Conservation (phyloP, 2,329 filamentous ascomycete species). For the Pseudogymnoascus pannorum region DNA sequence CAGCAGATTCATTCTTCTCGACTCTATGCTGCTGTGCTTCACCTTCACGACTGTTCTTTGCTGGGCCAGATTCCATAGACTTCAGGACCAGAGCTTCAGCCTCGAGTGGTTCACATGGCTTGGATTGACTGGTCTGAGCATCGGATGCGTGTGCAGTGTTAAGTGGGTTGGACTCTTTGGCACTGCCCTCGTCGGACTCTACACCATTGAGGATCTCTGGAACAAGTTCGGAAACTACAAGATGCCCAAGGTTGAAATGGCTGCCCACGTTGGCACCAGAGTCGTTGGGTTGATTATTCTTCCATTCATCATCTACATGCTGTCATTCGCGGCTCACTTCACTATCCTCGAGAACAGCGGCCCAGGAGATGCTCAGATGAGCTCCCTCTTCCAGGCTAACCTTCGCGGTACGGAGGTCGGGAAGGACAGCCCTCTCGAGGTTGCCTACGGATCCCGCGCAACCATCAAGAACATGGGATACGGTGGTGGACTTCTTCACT, state of each 20-base stretch:
- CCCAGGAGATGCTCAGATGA: slow-evolving; percentile 99
- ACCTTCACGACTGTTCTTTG: slow-evolving; percentile 97
- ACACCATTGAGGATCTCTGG: slow-evolving; percentile 96
- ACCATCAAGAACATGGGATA: slow-evolving; percentile 99
- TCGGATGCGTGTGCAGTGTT: slow-evolving; percentile 96
- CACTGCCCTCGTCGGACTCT: slow-evolving; percentile 88
- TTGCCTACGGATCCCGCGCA: slow-evolving; percentile 79
- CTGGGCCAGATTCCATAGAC: slow-evolving; percentile 93
- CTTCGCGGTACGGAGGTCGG: slow-evolving; percentile 88
- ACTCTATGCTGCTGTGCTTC: slow-evolving; percentile 97
- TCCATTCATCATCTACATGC: slow-evolving; percentile 84
- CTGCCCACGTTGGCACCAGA: slow-evolving; percentile 70
- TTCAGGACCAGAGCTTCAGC: slow-evolving; percentile 79
- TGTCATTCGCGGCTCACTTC: slow-evolving; percentile 94
- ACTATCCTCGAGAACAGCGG: slow-evolving; percentile 87
- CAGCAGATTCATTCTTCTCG: slow-evolving; percentile 93
- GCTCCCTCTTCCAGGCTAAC: slow-evolving; percentile 97
- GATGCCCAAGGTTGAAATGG: slow-evolving; percentile 75
- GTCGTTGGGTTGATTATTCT: slow-evolving; percentile 83
- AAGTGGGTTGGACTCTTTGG: slow-evolving; percentile 97
- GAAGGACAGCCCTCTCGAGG: slow-evolving; percentile 86
- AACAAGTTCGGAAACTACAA: slow-evolving; percentile 92
- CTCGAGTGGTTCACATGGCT: slow-evolving; percentile 93
- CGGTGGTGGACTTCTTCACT: slow-evolving; percentile 90
- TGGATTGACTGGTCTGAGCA: slow-evolving; percentile 85